Evolutionary conservation across 495 filamentous ascomycete genomes (phyloP).

Genomic region (Daldinia decipiens): DNA sequence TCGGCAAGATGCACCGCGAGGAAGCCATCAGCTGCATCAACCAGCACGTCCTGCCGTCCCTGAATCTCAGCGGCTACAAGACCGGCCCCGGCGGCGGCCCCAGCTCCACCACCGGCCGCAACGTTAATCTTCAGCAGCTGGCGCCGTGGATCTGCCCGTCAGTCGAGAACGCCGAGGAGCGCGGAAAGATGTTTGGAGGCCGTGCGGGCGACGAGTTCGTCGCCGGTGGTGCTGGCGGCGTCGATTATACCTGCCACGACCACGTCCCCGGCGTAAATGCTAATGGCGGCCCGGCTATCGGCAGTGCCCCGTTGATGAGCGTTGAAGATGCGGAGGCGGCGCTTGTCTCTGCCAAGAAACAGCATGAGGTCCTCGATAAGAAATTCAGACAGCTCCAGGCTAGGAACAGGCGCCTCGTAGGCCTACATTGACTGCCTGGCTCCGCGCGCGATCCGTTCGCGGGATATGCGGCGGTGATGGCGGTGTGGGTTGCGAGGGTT

Average conservation of each 20-base stretch:
- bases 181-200: conserved; percentile 40
- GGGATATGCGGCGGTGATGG: conserved; percentile 5
- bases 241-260: conserved; percentile 34
- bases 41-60: conserved; percentile 68
- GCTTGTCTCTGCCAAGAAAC: conserved; percentile 66
- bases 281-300: conserved; percentile 51
- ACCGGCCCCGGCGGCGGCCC: conserved; percentile 47
- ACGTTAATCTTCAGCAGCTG: conserved; percentile 50
- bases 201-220: conserved; percentile 40
- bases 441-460: neutral
- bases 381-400: conserved; percentile 67
- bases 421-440: conserved; percentile 49
- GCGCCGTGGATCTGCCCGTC: conserved; percentile 58
- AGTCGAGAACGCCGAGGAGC: conserved; percentile 41
- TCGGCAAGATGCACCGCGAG: conserved; percentile 68
- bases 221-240: conserved; percentile 1
- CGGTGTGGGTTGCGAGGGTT: conserved; percentile 30
- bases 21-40: conserved; percentile 73
- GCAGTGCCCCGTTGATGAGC: conserved; percentile 60
- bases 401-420: conserved; percentile 62
- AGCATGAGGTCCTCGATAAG: conserved; percentile 76
- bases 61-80: conserved; percentile 56
- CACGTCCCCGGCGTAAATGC: conserved; percentile 9
- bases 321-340: conserved; percentile 71
- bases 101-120: conserved; percentile 46